phyloP scores from a whole-genome alignment of 2,329 filamentous ascomycete species.

The Neopestalotiopsis clavispora region DNA sequence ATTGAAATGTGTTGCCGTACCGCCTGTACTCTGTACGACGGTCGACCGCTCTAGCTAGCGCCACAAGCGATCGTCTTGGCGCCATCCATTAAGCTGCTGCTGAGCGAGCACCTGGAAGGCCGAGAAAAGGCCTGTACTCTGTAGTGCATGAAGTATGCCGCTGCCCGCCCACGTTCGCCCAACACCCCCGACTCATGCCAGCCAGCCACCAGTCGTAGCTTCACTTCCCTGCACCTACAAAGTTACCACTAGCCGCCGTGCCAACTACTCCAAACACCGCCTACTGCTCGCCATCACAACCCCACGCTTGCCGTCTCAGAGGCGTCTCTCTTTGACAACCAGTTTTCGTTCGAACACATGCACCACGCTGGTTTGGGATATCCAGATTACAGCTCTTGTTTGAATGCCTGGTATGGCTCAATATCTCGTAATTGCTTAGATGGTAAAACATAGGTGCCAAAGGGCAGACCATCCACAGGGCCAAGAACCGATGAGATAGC shows the following conservation, averaged over 20 bases:
- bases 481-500: background rate
- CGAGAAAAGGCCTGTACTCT: background rate
- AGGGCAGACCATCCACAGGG: background rate
- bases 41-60: background rate
- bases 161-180: background rate
- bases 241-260: background rate
- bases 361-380: background rate
- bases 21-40: too few species aligned
- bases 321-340: background rate
- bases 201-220: background rate
- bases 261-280: background rate
- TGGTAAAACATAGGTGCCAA: background rate
- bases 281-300: slow-evolving; percentile 1
- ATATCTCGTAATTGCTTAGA: background rate
- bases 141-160: background rate
- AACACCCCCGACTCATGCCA: background rate
- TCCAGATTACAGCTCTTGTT: too few species aligned
- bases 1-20: background rate
- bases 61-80: background rate
- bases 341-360: background rate
- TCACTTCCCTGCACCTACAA: too few species aligned
- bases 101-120: background rate
- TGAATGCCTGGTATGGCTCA: background rate
- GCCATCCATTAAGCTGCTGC: background rate
- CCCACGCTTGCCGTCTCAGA: background rate